A percentile compares a stretch with the other conserved stretches of the same genome.
Evolutionary conservation across 192 early-diverging fungal species (phyloP).

Genomic region (Mortierella hygrophila): DNA sequence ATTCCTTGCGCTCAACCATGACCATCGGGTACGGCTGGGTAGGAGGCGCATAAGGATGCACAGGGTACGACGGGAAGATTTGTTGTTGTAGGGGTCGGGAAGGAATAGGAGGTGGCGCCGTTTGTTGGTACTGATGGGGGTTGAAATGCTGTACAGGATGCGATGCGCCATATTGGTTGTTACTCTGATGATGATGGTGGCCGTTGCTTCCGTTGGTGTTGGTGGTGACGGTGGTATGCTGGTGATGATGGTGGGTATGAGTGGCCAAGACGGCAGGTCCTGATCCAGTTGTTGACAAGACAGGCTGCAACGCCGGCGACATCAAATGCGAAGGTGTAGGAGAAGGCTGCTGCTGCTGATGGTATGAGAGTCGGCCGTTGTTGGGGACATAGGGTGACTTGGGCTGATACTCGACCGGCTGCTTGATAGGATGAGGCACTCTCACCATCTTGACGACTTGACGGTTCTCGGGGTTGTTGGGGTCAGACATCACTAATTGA

Average conservation of each 20-base stretch:
- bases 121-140: background rate
- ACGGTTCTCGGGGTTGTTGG: slow-evolving; percentile 33
- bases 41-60: slow-evolving; percentile 38
- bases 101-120: slow-evolving; percentile 20
- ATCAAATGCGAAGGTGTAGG: slow-evolving; percentile 36
- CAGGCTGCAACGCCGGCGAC: slow-evolving; percentile 29
- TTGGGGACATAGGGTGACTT: background rate
- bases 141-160: background rate
- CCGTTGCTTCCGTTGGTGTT: background rate
- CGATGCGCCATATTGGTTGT: background rate
- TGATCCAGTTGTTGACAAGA: slow-evolving; percentile 32
- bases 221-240: background rate
- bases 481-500: slow-evolving; percentile 42
- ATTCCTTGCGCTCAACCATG: slow-evolving; percentile 13
- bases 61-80: slow-evolving; percentile 32
- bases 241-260: slow-evolving; percentile 13
- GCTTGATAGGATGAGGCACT: slow-evolving; percentile 18
- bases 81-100: slow-evolving; percentile 15
- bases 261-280: slow-evolving; percentile 42
- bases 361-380: background rate
- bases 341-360: background rate
- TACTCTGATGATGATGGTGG: background rate
- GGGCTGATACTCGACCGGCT: slow-evolving; percentile 28
- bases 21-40: slow-evolving; percentile 39
- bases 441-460: slow-evolving; percentile 37